phyloP scores from a whole-genome alignment of 176 grass and related monocot species.

The Ampelocalamus luodianensis region DNA sequence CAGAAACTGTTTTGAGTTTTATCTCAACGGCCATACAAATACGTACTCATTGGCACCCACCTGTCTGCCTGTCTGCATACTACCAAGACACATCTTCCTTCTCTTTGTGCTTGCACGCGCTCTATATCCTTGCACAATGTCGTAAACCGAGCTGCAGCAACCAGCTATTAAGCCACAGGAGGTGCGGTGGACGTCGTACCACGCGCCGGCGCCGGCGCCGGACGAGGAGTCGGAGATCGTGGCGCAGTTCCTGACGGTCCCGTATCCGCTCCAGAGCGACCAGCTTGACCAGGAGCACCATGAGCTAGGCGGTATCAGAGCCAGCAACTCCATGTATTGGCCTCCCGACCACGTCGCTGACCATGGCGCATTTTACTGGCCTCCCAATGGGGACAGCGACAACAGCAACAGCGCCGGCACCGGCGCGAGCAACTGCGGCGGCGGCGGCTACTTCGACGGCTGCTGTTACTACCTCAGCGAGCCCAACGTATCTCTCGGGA shows the following conservation, averaged over 20 bases:
- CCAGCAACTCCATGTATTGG: constrained; percentile 47
- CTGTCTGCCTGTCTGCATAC: constrained; percentile 3
- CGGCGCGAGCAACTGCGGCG: background rate
- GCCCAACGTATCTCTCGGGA: constrained; percentile 51
- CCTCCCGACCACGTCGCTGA: no score
- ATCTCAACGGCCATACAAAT: constrained; percentile 23
- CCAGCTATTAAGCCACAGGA: background rate
- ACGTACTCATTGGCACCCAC: background rate
- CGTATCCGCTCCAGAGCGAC: constrained; percentile 49
- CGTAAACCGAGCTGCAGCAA: constrained; percentile 37
- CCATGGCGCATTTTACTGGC: no score
- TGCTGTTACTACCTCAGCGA: constrained; percentile 54
- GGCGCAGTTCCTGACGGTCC: constrained; percentile 62
- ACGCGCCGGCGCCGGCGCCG: constrained; percentile 41
- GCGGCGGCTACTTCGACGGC: constrained; percentile 36
- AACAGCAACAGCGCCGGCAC: constrained; percentile 24
- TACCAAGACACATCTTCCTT: constrained; percentile 11
- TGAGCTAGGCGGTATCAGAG: constrained; percentile 4
- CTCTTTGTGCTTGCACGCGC: background rate
- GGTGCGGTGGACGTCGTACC: constrained; percentile 51
- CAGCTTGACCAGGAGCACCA: constrained; percentile 41
- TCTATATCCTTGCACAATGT: constrained; percentile 35
- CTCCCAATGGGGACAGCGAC: no score
- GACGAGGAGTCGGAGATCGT: constrained; percentile 79
- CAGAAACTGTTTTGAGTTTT: constrained; percentile 1